phyloP scores from a whole-genome alignment of 805 yeast species.

The Lipomyces spencermartinsiae region DNA sequence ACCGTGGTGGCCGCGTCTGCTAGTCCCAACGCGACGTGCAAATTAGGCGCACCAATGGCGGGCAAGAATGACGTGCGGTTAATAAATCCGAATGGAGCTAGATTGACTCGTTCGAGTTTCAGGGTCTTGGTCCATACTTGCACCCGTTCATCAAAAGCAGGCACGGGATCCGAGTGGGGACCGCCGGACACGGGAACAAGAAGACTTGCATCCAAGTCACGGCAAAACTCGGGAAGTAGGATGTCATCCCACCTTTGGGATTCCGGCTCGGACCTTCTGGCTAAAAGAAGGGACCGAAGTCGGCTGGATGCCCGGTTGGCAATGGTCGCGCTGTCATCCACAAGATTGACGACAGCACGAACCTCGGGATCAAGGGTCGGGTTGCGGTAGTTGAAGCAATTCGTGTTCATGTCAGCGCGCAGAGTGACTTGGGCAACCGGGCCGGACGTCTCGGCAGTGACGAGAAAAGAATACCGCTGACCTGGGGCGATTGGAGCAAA shows the following conservation, averaged over 20 bases:
- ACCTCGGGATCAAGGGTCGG: constrained; percentile 19
- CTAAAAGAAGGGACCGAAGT: neutral
- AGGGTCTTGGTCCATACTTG: constrained; percentile 19
- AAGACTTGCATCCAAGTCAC: constrained; percentile 20
- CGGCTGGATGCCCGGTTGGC: neutral
- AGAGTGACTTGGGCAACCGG: constrained; percentile 11
- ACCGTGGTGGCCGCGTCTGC: constrained; percentile 43
- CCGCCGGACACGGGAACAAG: constrained; percentile 11
- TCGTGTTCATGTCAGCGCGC: constrained; percentile 28
- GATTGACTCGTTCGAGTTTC: constrained; percentile 32
- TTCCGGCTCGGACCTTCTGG: neutral
- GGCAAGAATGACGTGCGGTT: constrained; percentile 39
- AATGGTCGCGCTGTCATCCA: neutral
- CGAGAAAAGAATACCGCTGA: constrained; percentile 32
- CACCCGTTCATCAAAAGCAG: constrained; percentile 12
- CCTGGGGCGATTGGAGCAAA: constrained; percentile 28
- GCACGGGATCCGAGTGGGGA: neutral
- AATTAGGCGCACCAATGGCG: constrained; percentile 43
- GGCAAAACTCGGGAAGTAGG: constrained; percentile 16
- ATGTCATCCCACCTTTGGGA: constrained; percentile 24
- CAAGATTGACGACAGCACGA: constrained; percentile 11
- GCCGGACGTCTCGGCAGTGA: constrained; percentile 17
- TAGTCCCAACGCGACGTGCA: constrained; percentile 41
- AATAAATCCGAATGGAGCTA: constrained; percentile 48
- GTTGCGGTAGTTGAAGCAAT: constrained; percentile 29